phyloP scores from a whole-genome alignment of 129 eudicot species.

The Mikania micrantha region DNA sequence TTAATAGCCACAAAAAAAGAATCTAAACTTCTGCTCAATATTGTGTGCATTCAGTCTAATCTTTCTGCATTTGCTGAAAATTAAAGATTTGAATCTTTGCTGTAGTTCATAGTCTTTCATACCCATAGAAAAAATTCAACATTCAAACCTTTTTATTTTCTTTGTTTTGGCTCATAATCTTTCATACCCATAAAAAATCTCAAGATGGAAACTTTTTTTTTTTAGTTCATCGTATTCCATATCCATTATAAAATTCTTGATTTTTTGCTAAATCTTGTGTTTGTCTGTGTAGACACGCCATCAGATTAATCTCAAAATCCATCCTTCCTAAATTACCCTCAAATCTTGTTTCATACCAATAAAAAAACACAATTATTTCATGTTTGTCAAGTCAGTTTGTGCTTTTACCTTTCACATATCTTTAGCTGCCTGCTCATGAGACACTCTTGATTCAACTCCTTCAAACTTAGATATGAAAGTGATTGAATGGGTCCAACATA shows the following conservation, averaged over 20 bases:
- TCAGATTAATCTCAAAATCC: not conserved
- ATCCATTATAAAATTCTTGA: not conserved
- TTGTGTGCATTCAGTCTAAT: not conserved
- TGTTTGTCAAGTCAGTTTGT: not conserved
- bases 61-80: not conserved
- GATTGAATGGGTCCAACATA: slow-evolving; percentile 30
- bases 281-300: not conserved
- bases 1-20: not conserved
- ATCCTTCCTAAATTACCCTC: no score
- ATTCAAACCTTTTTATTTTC: not conserved
- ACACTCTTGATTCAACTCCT: slow-evolving; percentile 3
- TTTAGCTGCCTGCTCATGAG: not conserved
- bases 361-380: not conserved
- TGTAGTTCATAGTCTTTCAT: no score
- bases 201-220: not conserved
- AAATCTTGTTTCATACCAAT: slow-evolving; percentile 17
- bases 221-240: not conserved
- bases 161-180: slow-evolving; percentile 4
- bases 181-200: slow-evolving; percentile 2
- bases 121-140: no score
- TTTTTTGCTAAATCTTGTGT: slow-evolving; percentile 15
- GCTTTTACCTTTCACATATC: slow-evolving; percentile 10
- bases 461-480: slow-evolving; percentile 19
- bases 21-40: not conserved
- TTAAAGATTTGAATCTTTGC: not conserved